These are phyloP conservation scores for Eimeria necatrix DNA, from an alignment of 169 alveolate genomes.

Conservation along the genomic window DNA sequence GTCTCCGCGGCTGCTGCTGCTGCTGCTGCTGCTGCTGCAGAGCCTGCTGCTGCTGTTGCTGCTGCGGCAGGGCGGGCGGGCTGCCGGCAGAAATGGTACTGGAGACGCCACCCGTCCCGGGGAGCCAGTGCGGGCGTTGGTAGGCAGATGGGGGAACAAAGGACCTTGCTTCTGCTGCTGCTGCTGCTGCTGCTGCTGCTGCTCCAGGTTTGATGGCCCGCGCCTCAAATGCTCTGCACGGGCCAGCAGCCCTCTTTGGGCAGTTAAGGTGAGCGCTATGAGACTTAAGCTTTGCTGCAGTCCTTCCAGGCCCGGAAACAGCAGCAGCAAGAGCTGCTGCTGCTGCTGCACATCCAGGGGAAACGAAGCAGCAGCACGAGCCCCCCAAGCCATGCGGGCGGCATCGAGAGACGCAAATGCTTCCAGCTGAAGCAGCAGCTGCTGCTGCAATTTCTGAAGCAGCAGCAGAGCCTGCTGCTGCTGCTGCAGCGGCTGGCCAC, in stretches of 20 bases:
- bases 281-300: slow-evolving; percentile 54
- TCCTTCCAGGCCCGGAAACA: slow-evolving; percentile 10
- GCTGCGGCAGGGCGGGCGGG: slow-evolving; percentile 1
- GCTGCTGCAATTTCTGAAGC: slow-evolving; percentile 58
- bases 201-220: background rate
- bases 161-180: slow-evolving; percentile 1
- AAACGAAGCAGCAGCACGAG: slow-evolving; percentile 61
- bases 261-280: slow-evolving; percentile 17
- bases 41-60: slow-evolving; percentile 62
- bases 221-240: slow-evolving; percentile 54
- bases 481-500: slow-evolving; percentile 31
- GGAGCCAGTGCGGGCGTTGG: background rate
- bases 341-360: slow-evolving; percentile 71
- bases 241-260: slow-evolving; percentile 55
- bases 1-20: background rate
- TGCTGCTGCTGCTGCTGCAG: slow-evolving; percentile 55
- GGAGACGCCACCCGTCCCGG: slow-evolving; percentile 40
- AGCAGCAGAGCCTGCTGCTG: slow-evolving; percentile 22
- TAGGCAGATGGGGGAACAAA: slow-evolving; percentile 21
- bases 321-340: slow-evolving; percentile 70
- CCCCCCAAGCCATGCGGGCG: slow-evolving; percentile 55
- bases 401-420: slow-evolving; percentile 38
- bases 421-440: slow-evolving; percentile 37
- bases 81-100: background rate
- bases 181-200: slow-evolving; percentile 61